These are phyloP conservation scores for Solanum ahanhuiri DNA, from an alignment of 257 asterid genomes.

Conservation along the genomic window DNA sequence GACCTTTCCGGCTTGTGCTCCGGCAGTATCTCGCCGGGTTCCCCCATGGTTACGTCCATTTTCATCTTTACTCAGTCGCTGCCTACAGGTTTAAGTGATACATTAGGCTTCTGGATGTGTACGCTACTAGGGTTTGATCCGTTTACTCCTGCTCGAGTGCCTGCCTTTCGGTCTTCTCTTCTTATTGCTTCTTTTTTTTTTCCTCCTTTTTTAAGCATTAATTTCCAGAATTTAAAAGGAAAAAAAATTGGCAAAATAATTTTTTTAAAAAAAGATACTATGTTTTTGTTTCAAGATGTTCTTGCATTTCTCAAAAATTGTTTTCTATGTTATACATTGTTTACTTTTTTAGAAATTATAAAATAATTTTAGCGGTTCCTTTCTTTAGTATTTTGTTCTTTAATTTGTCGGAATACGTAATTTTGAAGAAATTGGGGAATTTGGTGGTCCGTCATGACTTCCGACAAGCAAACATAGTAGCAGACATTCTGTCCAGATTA, in stretches of 20 bases:
- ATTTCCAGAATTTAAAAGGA: not conserved
- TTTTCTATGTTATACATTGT: not conserved
- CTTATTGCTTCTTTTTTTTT: not conserved
- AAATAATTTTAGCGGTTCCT: not conserved
- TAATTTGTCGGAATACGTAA: not conserved
- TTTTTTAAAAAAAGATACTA: not conserved
- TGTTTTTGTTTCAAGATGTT: not conserved
- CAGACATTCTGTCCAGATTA: too few relatives aligned
- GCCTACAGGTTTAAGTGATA: not conserved
- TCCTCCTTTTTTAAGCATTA: not conserved
- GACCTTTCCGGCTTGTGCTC: slow-evolving; percentile 73
- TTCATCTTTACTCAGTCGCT: not conserved
- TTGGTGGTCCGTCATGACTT: too few relatives aligned
- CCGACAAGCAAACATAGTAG: too few relatives aligned
- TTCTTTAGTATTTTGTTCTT: not conserved
- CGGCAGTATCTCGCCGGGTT: slow-evolving; percentile 86
- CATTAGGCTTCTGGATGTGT: not conserved
- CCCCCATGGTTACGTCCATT: slow-evolving; percentile 65
- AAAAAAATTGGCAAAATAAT: not conserved
- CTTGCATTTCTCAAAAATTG: not conserved
- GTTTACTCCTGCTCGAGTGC: not conserved
- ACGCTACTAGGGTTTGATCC: not conserved
- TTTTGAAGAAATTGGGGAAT: too few relatives aligned
- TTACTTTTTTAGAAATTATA: not conserved
- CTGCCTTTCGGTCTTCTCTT: not conserved